These are phyloP conservation scores for Suillus hirtellus DNA, from an alignment of 768 basidiomycete species.

Conservation along the genomic window DNA sequence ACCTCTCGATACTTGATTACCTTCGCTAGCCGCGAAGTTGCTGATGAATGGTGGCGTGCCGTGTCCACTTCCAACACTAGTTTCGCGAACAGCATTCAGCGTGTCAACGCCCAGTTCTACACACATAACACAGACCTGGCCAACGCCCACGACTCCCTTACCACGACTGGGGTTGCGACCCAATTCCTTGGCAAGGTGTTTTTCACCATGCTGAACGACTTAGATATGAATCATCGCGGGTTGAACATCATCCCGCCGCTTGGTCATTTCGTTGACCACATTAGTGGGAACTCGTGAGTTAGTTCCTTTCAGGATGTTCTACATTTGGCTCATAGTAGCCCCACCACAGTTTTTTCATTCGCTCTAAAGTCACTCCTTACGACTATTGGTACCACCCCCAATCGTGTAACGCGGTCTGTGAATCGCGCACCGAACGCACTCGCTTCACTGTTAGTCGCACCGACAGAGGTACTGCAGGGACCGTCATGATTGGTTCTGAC, in stretches of 20 bases:
- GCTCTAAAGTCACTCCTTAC: too few relatives aligned
- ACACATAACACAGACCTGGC: not conserved
- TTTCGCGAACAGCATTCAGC: not conserved
- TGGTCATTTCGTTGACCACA: not conserved
- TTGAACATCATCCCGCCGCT: not conserved
- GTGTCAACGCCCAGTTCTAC: not conserved
- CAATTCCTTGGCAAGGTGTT: not conserved
- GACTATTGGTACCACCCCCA: too few relatives aligned
- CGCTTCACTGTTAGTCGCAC: too few relatives aligned
- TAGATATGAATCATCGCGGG: not conserved
- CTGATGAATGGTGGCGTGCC: constrained; percentile 29
- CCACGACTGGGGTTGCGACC: not conserved
- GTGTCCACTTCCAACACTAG: constrained; percentile 8
- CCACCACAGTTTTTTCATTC: too few relatives aligned
- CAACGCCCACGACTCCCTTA: too few relatives aligned
- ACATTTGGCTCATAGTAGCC: not conserved
- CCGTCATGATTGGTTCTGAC: not conserved
- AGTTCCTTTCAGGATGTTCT: not conserved
- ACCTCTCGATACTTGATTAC: constrained; percentile 20
- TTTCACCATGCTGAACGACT: not conserved
- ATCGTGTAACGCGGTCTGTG: too few relatives aligned
- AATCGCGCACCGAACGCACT: too few relatives aligned
- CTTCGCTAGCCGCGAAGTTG: constrained; percentile 22
- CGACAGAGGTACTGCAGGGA: too few relatives aligned
- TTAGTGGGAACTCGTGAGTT: not conserved